phyloP scores from a whole-genome alignment of 2,329 filamentous ascomycete species.

The Trichoderma sp. region DNA sequence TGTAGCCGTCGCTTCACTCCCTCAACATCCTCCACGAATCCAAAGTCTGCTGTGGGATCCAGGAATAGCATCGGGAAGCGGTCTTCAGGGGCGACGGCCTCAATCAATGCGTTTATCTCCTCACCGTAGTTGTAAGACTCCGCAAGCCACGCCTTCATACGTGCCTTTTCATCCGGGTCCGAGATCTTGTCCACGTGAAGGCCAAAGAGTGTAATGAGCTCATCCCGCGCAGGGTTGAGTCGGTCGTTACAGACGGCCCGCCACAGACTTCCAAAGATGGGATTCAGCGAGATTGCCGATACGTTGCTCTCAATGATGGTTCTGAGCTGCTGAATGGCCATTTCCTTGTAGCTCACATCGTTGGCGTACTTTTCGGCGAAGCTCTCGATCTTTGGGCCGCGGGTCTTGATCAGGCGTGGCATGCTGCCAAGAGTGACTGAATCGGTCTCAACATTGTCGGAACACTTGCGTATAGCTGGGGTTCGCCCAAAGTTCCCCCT shows the following conservation, averaged over 20 bases:
- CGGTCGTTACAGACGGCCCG: constrained; percentile 47
- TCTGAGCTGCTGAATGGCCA: constrained; percentile 39
- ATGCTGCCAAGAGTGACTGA: constrained; percentile 26
- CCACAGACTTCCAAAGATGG: constrained; percentile 50
- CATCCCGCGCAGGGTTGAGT: constrained; percentile 38
- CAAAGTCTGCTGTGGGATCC: constrained; percentile 45
- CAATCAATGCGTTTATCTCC: constrained; percentile 41
- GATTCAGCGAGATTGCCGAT: constrained; percentile 44
- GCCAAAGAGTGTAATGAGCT: constrained; percentile 42
- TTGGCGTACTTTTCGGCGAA: constrained; percentile 41
- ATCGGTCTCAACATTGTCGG: constrained; percentile 16
- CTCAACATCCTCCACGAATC: constrained; percentile 19
- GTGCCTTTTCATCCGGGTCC: constrained; percentile 32
- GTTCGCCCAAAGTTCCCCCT: not conserved
- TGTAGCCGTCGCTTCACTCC: constrained; percentile 27
- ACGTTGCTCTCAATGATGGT: constrained; percentile 45
- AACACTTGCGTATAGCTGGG: not conserved
- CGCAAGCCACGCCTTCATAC: constrained; percentile 48
- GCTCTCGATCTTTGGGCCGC: constrained; percentile 29
- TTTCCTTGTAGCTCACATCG: constrained; percentile 37
- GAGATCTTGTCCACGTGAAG: constrained; percentile 36
- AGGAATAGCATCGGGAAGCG: constrained; percentile 48
- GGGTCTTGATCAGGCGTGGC: constrained; percentile 24
- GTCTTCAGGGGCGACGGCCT: constrained; percentile 35
- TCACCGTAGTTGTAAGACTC: constrained; percentile 48